Evolutionary conservation across 495 filamentous ascomycete species (phyloP).

Genomic region (Pseudevernia furfuracea): DNA sequence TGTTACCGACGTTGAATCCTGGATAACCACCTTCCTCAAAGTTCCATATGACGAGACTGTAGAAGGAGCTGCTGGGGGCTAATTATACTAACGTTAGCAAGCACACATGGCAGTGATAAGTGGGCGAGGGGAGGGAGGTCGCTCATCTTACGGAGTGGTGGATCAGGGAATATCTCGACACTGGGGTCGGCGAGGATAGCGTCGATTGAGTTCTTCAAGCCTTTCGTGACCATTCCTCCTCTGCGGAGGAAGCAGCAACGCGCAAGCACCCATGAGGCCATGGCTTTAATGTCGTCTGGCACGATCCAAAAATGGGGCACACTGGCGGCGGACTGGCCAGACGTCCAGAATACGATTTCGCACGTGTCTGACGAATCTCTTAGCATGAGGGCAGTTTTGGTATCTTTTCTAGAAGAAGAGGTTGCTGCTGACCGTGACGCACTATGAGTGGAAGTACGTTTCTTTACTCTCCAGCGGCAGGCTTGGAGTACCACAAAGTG

Average conservation of each 20-base stretch:
- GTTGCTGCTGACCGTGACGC: neutral
- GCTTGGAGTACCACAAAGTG: neutral
- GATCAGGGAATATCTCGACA: neutral
- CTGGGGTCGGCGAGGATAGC: neutral
- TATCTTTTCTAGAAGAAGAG: neutral
- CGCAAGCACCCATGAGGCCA: neutral
- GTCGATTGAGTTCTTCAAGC: neutral
- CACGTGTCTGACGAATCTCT: neutral
- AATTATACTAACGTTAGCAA: neutral
- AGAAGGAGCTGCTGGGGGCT: neutral
- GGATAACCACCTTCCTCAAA: neutral
- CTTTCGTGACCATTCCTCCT: constrained; percentile 1
- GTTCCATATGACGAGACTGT: neutral
- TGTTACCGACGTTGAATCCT: neutral
- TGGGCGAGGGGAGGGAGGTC: neutral
- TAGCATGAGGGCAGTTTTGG: neutral
- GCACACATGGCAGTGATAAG: neutral
- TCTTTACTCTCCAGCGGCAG: neutral
- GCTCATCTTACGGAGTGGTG: neutral
- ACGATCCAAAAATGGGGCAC: neutral
- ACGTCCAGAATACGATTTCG: neutral
- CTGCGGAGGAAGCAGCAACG: neutral
- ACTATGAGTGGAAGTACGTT: neutral
- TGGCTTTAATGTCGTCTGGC: neutral
- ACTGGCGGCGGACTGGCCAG: neutral